Conservation (phyloP, 75 land plant genomes). For the Gnetum montanum region DNA sequence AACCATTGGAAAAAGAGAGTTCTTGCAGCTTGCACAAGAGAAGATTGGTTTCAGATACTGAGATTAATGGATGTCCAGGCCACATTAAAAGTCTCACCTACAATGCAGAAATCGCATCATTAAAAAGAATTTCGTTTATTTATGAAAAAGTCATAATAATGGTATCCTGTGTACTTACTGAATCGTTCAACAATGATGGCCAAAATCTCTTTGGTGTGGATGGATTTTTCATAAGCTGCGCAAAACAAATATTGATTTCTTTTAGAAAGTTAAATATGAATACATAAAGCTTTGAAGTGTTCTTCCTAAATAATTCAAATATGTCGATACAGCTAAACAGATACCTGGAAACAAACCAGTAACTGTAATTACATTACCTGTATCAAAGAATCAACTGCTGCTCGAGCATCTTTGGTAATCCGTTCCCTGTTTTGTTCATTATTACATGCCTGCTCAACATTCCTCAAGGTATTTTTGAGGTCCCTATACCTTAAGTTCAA, state of each 20-base stretch:
- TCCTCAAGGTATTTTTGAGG: slow-evolving; percentile 60
- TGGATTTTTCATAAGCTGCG: slow-evolving; percentile 79
- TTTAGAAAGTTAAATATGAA: not conserved
- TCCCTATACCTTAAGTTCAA: slow-evolving; percentile 61
- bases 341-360: too few species aligned
- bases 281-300: too few species aligned
- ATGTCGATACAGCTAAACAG: too few species aligned
- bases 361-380: too few species aligned
- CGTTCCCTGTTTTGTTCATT: slow-evolving; percentile 26
- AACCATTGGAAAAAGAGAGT: slow-evolving; percentile 53
- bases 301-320: too few species aligned
- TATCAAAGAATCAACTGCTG: slow-evolving; percentile 60
- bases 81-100: slow-evolving; percentile 83
- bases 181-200: slow-evolving; percentile 72
- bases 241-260: not conserved
- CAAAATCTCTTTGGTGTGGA: slow-evolving; percentile 81
- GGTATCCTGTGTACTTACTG: slow-evolving; percentile 73
- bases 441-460: slow-evolving; percentile 13
- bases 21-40: slow-evolving; percentile 77
- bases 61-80: slow-evolving; percentile 56
- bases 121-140: too few species aligned
- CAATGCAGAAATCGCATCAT: not conserved
- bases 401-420: slow-evolving; percentile 37
- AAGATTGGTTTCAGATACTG: slow-evolving; percentile 62
- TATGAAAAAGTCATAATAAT: too few species aligned